These are phyloP conservation scores for Pezicula carpinea DNA, from an alignment of 2,329 filamentous ascomycete genomes.

Conservation along the genomic window DNA sequence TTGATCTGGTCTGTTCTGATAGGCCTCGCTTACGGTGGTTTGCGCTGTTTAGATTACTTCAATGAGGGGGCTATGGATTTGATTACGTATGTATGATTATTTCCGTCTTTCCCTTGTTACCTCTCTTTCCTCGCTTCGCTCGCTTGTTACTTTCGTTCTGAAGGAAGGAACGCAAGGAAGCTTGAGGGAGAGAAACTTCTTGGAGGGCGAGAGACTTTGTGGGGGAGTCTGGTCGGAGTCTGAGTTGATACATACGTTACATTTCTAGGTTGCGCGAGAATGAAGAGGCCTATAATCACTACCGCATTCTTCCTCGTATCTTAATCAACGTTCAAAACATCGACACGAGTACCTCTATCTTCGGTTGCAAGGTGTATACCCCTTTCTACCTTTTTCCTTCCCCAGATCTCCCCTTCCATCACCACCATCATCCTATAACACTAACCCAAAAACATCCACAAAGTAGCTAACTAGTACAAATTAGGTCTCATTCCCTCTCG, in stretches of 20 bases:
- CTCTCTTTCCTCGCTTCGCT: no score
- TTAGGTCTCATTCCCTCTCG: slow-evolving; percentile 38
- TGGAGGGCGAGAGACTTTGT: background rate
- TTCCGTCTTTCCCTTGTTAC: slow-evolving; percentile 27
- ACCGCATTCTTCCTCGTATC: slow-evolving; percentile 42
- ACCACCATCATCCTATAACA: background rate
- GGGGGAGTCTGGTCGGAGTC: background rate
- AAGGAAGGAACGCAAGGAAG: no score
- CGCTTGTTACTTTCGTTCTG: no score
- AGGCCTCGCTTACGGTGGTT: background rate
- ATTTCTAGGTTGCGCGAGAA: slow-evolving; percentile 41
- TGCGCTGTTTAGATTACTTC: slow-evolving; percentile 43
- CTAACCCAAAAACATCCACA: background rate
- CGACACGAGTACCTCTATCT: slow-evolving; percentile 37
- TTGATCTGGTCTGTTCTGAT: no score
- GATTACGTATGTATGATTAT: slow-evolving; percentile 35
- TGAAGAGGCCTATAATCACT: slow-evolving; percentile 44
- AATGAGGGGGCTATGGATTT: slow-evolving; percentile 54
- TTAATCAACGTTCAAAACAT: slow-evolving; percentile 34
- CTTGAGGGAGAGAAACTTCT: no score
- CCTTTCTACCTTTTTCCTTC: no score
- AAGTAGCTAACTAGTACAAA: no score
- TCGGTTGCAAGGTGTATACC: slow-evolving; percentile 34
- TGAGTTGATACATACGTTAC: no score
- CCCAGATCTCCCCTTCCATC: background rate